phyloP scores from a whole-genome alignment of 1,139 yeast genomes.

The Taphrina wiesneri region DNA sequence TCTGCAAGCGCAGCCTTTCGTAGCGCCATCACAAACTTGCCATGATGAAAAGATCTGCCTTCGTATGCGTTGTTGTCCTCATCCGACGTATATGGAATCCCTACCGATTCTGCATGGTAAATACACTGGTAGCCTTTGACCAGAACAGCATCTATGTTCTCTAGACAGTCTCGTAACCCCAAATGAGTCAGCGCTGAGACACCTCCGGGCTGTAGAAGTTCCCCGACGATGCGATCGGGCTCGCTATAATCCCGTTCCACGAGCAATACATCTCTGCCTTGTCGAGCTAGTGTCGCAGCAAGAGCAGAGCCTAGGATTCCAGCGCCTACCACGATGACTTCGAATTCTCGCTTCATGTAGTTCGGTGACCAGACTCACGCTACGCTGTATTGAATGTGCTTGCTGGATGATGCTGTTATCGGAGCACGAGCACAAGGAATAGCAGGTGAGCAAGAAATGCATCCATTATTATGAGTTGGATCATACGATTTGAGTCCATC shows the following conservation, averaged over 20 bases:
- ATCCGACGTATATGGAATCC: slow-evolving; percentile 66
- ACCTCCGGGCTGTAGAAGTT: slow-evolving; percentile 94
- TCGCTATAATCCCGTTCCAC: slow-evolving; percentile 83
- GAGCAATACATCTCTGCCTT: slow-evolving; percentile 68
- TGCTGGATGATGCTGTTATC: too few species aligned
- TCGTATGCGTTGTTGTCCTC: slow-evolving; percentile 21
- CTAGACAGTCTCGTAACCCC: slow-evolving; percentile 76
- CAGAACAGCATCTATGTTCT: slow-evolving; percentile 75
- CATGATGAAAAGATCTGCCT: slow-evolving; percentile 89
- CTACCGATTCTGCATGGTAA: slow-evolving; percentile 58
- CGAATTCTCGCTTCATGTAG: slow-evolving; percentile 47
- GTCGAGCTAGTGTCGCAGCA: slow-evolving; percentile 86
- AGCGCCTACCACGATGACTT: slow-evolving; percentile 80
- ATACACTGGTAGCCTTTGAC: slow-evolving; percentile 81
- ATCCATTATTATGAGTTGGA: too few species aligned
- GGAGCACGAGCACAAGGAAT: too few species aligned
- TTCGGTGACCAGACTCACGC: too few species aligned
- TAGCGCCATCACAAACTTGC: slow-evolving; percentile 75
- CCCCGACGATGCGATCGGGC: slow-evolving; percentile 97
- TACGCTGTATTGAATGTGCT: too few species aligned
- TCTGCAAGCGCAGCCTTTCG: slow-evolving; percentile 50
- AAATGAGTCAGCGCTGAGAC: slow-evolving; percentile 73
- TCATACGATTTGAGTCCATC: too few species aligned
- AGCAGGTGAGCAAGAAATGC: too few species aligned
- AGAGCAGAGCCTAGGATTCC: slow-evolving; percentile 95